Evolutionary conservation across 768 basidiomycete genomes (phyloP).

Genomic region (Pleurotus tuber-regium): DNA sequence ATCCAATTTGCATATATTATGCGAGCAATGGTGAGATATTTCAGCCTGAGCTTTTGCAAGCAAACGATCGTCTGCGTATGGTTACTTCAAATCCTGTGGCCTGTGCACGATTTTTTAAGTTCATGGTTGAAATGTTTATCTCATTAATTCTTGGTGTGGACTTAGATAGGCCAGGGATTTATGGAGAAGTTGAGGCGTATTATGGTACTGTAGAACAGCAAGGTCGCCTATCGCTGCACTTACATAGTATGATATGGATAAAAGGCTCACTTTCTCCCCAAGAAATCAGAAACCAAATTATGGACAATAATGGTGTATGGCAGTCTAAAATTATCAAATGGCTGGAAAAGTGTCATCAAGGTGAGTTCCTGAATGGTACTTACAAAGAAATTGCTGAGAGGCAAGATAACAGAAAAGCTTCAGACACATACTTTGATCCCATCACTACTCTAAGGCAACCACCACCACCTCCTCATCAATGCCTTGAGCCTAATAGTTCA

Average conservation of each 20-base stretch:
- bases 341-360: slow-evolving; percentile 28
- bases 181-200: background rate
- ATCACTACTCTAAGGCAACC: slow-evolving; percentile 19
- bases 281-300: background rate
- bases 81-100: too few relatives aligned
- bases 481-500: slow-evolving; percentile 9
- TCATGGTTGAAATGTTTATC: background rate
- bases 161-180: background rate
- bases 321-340: slow-evolving; percentile 25
- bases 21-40: background rate
- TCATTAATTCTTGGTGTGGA: background rate
- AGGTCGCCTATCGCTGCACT: background rate
- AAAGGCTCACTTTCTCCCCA: background rate
- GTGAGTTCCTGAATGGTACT: slow-evolving; percentile 26
- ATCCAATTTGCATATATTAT: too few relatives aligned
- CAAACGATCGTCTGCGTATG: background rate
- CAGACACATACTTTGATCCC: slow-evolving; percentile 19
- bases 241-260: background rate
- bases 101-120: too few relatives aligned
- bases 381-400: slow-evolving; percentile 15
- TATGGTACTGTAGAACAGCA: background rate
- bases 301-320: background rate
- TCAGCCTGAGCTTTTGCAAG: background rate
- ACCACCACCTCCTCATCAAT: slow-evolving; percentile 15
- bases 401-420: background rate